phyloP scores from a whole-genome alignment of 352 stramenopile genomes.

The Pythium periplocum region DNA sequence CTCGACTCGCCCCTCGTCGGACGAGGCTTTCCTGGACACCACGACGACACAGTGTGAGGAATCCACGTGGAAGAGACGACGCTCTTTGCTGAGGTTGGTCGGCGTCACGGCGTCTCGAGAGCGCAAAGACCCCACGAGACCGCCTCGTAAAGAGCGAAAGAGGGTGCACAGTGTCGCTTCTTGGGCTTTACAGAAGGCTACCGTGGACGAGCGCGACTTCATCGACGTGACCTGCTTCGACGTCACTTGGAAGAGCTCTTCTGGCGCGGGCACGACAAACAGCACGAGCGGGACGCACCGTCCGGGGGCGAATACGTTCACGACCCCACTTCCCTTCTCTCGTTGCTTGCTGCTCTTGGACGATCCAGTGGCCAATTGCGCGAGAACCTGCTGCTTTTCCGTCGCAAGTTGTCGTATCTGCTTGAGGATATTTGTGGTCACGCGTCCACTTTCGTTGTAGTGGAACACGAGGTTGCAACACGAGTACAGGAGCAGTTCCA shows the following conservation, averaged over 20 bases:
- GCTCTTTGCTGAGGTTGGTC: constrained; percentile 58
- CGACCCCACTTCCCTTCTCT: constrained; percentile 21
- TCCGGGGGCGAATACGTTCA: constrained; percentile 34
- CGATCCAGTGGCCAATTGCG: constrained; percentile 17
- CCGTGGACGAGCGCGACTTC: constrained; percentile 40
- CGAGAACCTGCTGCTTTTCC: constrained; percentile 55
- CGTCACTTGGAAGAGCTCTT: constrained; percentile 35
- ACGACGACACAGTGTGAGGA: constrained; percentile 65
- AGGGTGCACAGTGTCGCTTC: constrained; percentile 47
- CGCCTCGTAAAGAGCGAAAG: constrained; percentile 49
- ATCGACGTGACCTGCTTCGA: constrained; percentile 19
- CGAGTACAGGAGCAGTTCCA: constrained; percentile 59
- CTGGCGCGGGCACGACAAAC: constrained; percentile 49
- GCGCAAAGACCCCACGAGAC: constrained; percentile 42
- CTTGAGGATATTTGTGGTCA: constrained; percentile 43
- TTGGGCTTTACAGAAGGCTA: constrained; percentile 50
- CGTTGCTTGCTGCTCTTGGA: constrained; percentile 29
- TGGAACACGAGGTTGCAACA: constrained; percentile 59
- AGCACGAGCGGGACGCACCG: constrained; percentile 61
- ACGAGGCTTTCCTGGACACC: constrained; percentile 31
- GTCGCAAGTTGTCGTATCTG: constrained; percentile 32
- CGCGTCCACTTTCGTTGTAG: constrained; percentile 28
- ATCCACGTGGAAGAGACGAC: constrained; percentile 61
- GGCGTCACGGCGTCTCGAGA: constrained; percentile 49
- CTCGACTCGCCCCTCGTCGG: constrained; percentile 24